phyloP scores from a whole-genome alignment of 2,329 filamentous ascomycete genomes.

The Bipolaris cookei region DNA sequence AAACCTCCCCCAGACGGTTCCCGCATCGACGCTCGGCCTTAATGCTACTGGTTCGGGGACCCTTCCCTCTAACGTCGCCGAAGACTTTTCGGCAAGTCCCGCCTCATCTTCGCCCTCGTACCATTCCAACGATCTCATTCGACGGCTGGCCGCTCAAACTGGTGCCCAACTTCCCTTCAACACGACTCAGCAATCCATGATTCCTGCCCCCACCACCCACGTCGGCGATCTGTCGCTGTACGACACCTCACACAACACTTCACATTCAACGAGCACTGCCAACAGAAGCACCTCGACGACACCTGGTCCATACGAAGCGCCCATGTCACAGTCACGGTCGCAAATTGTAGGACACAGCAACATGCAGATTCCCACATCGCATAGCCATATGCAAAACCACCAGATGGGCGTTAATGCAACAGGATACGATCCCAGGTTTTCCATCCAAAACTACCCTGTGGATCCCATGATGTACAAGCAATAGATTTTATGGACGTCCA shows the following conservation, averaged over 20 bases:
- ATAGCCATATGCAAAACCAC: constrained; percentile 40
- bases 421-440: constrained; percentile 44
- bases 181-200: constrained; percentile 40
- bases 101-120: constrained; percentile 39
- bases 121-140: constrained; percentile 44
- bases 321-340: constrained; percentile 34
- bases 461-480: constrained; percentile 48
- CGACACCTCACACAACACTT: constrained; percentile 39
- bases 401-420: constrained; percentile 39
- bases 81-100: constrained; percentile 38
- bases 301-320: constrained; percentile 42
- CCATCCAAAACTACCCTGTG: constrained; percentile 42
- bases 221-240: constrained; percentile 47
- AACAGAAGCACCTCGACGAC: constrained; percentile 43
- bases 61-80: constrained; percentile 39
- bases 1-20: constrained; percentile 38
- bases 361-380: constrained; percentile 35
- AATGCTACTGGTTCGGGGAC: constrained; percentile 32
- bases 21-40: constrained; percentile 38
- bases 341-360: constrained; percentile 32
- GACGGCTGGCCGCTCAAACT: constrained; percentile 45
- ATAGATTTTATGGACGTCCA: constrained; percentile 10
- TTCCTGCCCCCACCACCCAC: constrained; percentile 39
- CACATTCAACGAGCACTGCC: constrained; percentile 43
- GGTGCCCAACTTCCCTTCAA: constrained; percentile 45